Evolutionary conservation across 2,329 filamentous ascomycete species (phyloP).

Genomic region (Ophiostoma piceae): DNA sequence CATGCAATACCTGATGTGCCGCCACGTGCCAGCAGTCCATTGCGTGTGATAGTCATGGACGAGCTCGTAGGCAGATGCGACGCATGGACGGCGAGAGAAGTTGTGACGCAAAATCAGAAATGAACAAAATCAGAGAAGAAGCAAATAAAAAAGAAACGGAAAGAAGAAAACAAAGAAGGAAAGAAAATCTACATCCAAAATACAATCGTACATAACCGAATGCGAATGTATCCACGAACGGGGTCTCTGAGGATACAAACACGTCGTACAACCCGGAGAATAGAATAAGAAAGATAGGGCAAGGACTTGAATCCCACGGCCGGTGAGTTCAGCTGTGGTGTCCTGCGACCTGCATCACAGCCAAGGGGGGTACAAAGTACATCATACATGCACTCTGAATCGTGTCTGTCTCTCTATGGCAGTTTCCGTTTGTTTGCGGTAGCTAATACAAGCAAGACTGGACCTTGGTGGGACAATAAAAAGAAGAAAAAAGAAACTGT

Average conservation of each 20-base stretch:
- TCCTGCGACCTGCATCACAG: background rate
- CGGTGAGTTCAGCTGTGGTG: slow-evolving; percentile 6
- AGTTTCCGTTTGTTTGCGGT: background rate
- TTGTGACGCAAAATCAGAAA: background rate
- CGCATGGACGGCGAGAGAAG: background rate
- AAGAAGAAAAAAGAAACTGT: background rate
- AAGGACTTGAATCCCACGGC: slow-evolving; percentile 7
- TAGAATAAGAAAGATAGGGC: background rate
- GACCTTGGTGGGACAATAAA: background rate
- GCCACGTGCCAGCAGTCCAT: background rate
- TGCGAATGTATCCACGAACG: no score
- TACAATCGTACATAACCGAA: no score
- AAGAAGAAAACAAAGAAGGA: background rate
- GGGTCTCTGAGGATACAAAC: background rate
- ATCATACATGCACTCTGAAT: background rate
- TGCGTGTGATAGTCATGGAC: background rate
- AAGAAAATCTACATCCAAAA: no score
- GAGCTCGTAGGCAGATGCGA: background rate
- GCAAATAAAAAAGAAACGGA: background rate
- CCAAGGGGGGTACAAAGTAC: background rate
- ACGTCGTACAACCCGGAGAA: background rate
- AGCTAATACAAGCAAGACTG: background rate
- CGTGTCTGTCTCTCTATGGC: background rate
- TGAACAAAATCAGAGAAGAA: no score
- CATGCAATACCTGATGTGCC: background rate